Evolutionary conservation across 495 filamentous ascomycete genomes (phyloP).

Genomic region (Astrothelium subdiscretum): DNA sequence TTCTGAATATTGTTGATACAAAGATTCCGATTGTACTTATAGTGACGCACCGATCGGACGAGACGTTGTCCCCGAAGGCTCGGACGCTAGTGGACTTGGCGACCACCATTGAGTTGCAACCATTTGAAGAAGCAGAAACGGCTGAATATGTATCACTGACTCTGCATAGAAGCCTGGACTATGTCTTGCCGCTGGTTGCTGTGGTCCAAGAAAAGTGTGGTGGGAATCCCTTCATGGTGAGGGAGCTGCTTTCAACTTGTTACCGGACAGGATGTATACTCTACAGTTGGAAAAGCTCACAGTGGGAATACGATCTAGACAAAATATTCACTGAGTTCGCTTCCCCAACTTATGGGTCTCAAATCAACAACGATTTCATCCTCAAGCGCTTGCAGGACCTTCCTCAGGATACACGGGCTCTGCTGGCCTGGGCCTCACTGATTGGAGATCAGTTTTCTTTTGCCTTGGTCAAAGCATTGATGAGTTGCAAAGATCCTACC

Average conservation of each 20-base stretch:
- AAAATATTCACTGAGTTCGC: conserved; percentile 72
- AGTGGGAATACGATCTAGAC: conserved; percentile 78
- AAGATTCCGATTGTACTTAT: conserved; percentile 71
- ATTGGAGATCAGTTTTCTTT: conserved; percentile 73
- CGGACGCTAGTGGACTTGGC: conserved; percentile 18
- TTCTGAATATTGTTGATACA: conserved; percentile 58
- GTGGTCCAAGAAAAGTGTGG: conserved; percentile 72
- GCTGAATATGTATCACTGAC: conserved; percentile 66
- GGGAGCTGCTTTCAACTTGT: conserved; percentile 81
- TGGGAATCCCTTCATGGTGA: conserved; percentile 79
- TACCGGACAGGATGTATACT: conserved; percentile 77
- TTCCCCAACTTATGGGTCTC: conserved; percentile 60
- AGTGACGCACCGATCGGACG: conserved; percentile 49
- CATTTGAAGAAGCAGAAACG: conserved; percentile 64
- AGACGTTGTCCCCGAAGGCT: conserved; percentile 21
- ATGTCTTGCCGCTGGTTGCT: conserved; percentile 51
- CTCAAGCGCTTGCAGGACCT: conserved; percentile 63
- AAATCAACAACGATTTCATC: conserved; percentile 71
- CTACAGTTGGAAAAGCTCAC: conserved; percentile 63
- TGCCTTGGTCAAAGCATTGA: conserved; percentile 60
- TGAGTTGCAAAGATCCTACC: conserved; percentile 40
- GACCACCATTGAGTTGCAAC: conserved; percentile 53
- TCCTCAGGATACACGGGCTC: conserved; percentile 55
- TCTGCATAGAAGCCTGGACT: conserved; percentile 48
- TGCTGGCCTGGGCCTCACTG: conserved; percentile 77